Conservation (phyloP, 2,329 filamentous ascomycete species). For the Botrytis medusae region DNA sequence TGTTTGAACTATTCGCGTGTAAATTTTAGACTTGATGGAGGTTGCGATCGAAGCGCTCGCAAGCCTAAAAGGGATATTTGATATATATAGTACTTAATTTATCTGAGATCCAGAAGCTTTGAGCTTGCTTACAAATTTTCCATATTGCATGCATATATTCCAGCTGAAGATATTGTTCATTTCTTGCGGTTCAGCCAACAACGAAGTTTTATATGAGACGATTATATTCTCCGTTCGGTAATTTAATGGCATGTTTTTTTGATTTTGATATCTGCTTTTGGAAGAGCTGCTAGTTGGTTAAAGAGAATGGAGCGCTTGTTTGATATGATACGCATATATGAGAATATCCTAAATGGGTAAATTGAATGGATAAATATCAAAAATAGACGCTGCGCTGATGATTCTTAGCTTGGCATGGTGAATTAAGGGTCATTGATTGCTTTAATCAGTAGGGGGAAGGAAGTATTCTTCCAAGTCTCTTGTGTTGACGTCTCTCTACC, state of each 20-base stretch:
- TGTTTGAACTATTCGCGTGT: not conserved
- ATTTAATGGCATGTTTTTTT: not conserved
- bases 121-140: not conserved
- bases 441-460: not conserved
- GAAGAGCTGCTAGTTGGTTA: not conserved
- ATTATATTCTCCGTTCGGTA: not conserved
- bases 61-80: not conserved
- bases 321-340: not conserved
- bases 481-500: not conserved
- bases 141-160: not conserved
- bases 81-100: not conserved
- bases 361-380: not conserved
- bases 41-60: not conserved
- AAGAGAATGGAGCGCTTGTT: not conserved
- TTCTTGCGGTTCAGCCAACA: not conserved
- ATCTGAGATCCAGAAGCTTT: not conserved
- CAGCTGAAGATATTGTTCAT: not conserved
- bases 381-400: not conserved
- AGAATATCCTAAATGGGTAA: not conserved
- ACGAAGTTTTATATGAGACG: not conserved
- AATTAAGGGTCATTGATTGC: not conserved
- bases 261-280: not conserved
- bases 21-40: not conserved
- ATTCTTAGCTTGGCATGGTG: not conserved
- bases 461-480: not conserved